phyloP scores from a whole-genome alignment of 225 moss, liverwort and hornwort genomes.

The Pleurozium schreberi region DNA sequence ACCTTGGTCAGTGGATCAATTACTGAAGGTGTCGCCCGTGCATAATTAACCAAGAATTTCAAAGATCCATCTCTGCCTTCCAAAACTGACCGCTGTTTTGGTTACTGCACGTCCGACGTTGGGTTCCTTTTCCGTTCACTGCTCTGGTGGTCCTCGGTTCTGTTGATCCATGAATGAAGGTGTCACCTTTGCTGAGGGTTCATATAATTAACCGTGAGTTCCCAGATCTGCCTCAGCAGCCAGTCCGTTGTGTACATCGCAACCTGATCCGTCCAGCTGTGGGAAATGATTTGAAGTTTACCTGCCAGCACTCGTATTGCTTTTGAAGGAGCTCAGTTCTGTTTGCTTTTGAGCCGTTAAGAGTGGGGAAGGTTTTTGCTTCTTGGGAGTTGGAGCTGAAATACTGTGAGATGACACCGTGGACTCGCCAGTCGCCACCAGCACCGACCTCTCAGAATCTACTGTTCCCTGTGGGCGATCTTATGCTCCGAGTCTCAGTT shows the following conservation, averaged over 20 bases:
- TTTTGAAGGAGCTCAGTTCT: slow-evolving; percentile 8
- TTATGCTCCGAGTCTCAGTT: not conserved
- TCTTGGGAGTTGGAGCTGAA: slow-evolving; percentile 12
- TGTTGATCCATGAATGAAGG: slow-evolving; percentile 5
- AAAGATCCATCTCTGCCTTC: slow-evolving; percentile 7
- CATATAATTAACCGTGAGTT: not conserved
- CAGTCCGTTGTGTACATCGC: not conserved
- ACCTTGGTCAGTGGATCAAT: slow-evolving; percentile 11
- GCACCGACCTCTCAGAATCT: not conserved
- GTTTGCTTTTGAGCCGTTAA: slow-evolving; percentile 3
- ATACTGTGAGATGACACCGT: not conserved
- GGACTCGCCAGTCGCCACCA: not conserved
- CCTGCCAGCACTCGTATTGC: not conserved
- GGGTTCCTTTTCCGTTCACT: not conserved
- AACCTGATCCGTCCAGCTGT: slow-evolving; percentile 1
- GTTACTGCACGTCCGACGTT: not conserved
- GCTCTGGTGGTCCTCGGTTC: slow-evolving; percentile 4
- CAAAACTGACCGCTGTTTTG: slow-evolving; percentile 3
- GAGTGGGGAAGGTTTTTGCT: not conserved
- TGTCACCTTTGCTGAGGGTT: not conserved
- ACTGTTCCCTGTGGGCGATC: not conserved
- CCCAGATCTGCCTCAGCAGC: slow-evolving; percentile 7
- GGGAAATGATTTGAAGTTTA: not conserved
- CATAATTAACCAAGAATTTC: slow-evolving; percentile 8
- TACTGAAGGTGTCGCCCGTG: slow-evolving; percentile 18